These are phyloP conservation scores for Penicillium sp. DNA, from an alignment of 2,329 filamentous ascomycete genomes.

Conservation along the genomic window DNA sequence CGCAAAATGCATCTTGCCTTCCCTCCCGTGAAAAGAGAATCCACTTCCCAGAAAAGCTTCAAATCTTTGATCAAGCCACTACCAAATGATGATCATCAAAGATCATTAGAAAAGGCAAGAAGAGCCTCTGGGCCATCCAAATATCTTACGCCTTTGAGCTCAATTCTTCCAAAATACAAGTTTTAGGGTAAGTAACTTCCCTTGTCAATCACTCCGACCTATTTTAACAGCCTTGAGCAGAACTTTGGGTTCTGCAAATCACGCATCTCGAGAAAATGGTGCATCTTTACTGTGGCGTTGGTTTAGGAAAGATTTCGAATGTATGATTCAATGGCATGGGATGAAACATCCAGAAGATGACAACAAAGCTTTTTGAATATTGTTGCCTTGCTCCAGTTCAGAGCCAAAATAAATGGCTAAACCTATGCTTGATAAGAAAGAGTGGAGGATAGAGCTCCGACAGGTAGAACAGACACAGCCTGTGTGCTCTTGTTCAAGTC, in stretches of 20 bases:
- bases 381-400: background rate
- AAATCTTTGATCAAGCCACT: background rate
- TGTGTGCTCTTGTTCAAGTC: background rate
- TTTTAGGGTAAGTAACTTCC: background rate
- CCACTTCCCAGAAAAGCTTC: background rate
- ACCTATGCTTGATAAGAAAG: background rate
- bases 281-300: background rate
- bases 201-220: background rate
- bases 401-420: background rate
- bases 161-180: background rate
- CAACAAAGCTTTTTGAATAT: background rate
- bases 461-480: background rate
- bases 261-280: background rate
- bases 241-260: background rate
- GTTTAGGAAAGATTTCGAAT: background rate
- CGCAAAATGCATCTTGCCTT: background rate
- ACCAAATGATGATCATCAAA: background rate
- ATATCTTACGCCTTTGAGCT: background rate
- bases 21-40: background rate
- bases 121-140: background rate
- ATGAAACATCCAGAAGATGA: background rate
- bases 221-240: background rate
- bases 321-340: background rate
- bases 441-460: background rate
- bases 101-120: background rate